Percentiles rank a stretch among this genome's conserved stretches.
Evolutionary conservation across 495 filamentous ascomycete species (phyloP).

Genomic region (Durotheca rogersii): DNA sequence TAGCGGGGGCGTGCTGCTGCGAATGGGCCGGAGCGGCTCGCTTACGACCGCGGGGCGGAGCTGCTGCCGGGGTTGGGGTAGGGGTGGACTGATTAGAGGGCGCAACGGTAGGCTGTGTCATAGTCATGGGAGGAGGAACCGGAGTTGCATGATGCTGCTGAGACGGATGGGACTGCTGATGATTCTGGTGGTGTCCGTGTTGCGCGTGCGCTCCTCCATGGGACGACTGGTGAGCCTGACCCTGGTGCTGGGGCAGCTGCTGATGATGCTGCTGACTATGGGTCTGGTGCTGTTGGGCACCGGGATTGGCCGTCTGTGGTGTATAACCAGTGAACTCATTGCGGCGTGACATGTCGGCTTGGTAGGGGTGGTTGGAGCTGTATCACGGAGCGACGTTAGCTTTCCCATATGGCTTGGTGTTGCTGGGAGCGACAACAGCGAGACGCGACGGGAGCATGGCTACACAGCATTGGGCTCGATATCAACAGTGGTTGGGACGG

Average conservation of each 20-base stretch:
- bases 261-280: constrained; percentile 36
- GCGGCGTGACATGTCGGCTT: constrained; percentile 46
- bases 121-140: constrained; percentile 43
- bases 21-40: constrained; percentile 23
- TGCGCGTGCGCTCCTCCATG: constrained; percentile 27
- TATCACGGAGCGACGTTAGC: constrained; percentile 34
- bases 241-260: constrained; percentile 28
- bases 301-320: constrained; percentile 27
- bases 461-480: constrained; percentile 23
- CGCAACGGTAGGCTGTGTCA: constrained; percentile 34
- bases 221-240: constrained; percentile 27
- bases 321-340: constrained; percentile 40
- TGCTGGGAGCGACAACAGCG: constrained; percentile 25
- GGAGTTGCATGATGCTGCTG: constrained; percentile 43
- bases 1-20: constrained; percentile 28
- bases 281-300: constrained; percentile 33
- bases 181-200: constrained; percentile 38
- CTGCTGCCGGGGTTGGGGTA: constrained; percentile 39
- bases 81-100: constrained; percentile 44
- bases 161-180: constrained; percentile 31
- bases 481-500: constrained; percentile 14
- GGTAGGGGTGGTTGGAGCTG: constrained; percentile 40
- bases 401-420: constrained; percentile 22
- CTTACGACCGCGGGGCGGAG: constrained; percentile 30
- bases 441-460: constrained; percentile 26